Conservation (phyloP, 345 rosid genomes). For the Salix suchowensis region DNA sequence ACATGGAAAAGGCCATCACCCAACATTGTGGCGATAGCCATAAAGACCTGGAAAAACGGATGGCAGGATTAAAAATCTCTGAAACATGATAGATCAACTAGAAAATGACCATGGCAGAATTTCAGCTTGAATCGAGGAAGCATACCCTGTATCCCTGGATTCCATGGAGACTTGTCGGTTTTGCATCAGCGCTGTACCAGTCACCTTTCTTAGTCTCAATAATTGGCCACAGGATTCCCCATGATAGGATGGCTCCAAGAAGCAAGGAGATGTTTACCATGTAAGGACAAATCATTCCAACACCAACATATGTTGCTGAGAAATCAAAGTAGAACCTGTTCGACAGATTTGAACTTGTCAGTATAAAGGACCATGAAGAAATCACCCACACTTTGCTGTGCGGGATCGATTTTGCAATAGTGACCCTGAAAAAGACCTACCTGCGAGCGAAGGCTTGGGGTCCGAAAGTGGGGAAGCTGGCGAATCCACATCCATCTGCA, state of each 20-base stretch:
- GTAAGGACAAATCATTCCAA: slow-evolving; percentile 90
- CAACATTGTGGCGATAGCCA: slow-evolving; percentile 83
- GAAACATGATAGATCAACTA: background rate
- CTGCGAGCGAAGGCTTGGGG: slow-evolving; percentile 49
- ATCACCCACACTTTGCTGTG: too few species aligned
- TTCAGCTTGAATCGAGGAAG: background rate
- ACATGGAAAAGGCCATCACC: slow-evolving; percentile 84
- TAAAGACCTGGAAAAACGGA: slow-evolving; percentile 42
- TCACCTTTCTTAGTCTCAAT: slow-evolving; percentile 59
- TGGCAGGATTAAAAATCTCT: background rate
- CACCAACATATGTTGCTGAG: slow-evolving; percentile 84
- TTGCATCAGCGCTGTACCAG: slow-evolving; percentile 56
- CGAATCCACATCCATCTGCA: slow-evolving; percentile 71
- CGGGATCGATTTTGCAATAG: too few species aligned
- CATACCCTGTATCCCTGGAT: slow-evolving; percentile 74
- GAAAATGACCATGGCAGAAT: background rate
- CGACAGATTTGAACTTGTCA: background rate
- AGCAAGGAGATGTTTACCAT: slow-evolving; percentile 77
- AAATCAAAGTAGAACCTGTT: slow-evolving; percentile 85
- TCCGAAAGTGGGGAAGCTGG: slow-evolving; percentile 73
- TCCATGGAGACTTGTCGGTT: slow-evolving; percentile 58
- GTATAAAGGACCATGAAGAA: too few species aligned
- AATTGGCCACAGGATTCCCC: slow-evolving; percentile 86
- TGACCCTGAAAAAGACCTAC: slow-evolving; percentile 23
- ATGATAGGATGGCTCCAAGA: slow-evolving; percentile 71